phyloP scores from a whole-genome alignment of 2,329 filamentous ascomycete species.

The Trichoderma sp. region DNA sequence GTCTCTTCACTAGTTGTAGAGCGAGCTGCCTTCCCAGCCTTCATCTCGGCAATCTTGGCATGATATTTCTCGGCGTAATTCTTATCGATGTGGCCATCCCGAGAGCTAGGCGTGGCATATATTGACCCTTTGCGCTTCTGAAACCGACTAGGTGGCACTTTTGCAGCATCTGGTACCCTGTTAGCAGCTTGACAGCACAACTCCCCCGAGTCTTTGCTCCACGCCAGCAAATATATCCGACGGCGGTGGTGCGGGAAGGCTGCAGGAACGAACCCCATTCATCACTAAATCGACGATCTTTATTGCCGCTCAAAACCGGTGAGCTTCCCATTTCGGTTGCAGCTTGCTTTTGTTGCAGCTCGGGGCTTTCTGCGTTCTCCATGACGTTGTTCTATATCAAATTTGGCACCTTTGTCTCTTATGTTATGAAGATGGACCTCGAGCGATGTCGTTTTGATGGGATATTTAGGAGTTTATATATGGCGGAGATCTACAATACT shows the following conservation, averaged over 20 bases:
- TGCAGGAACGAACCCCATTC: conserved; percentile 50
- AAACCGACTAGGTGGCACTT: conserved; percentile 67
- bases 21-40: conserved; percentile 42
- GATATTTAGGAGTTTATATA: conserved; percentile 7
- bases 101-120: conserved; percentile 64
- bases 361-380: not conserved
- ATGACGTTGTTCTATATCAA: not conserved
- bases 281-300: conserved; percentile 44
- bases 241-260: not conserved
- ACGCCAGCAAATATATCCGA: not conserved
- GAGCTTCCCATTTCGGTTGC: not conserved
- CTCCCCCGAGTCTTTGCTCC: not conserved
- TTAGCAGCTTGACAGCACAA: not conserved
- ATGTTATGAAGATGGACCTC: not conserved
- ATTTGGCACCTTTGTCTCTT: not conserved
- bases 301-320: conserved; percentile 27
- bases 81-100: conserved; percentile 64
- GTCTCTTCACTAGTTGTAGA: not conserved
- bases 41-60: conserved; percentile 59
- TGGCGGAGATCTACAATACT: not conserved
- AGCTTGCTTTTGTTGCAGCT: not conserved
- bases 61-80: conserved; percentile 63
- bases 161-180: conserved; percentile 57
- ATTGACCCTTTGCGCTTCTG: conserved; percentile 71
- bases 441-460: not conserved